Conservation (phyloP, 306 rosid genomes). For the Phaseolus lunatus region DNA sequence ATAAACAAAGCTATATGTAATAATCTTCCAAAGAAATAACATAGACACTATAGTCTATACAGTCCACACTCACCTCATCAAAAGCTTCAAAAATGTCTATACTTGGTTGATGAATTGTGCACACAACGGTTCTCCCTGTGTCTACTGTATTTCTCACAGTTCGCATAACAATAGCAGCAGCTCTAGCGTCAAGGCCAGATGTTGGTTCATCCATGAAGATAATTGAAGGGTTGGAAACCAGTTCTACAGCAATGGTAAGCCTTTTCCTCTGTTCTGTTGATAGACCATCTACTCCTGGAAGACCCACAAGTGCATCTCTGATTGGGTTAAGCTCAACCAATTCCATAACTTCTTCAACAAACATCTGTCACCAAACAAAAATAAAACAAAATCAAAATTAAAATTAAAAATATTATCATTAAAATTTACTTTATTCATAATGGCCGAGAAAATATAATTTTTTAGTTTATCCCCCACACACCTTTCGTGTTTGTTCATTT, state of each 20-base stretch:
- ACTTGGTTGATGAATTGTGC: constrained; percentile 57
- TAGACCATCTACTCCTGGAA: constrained; percentile 58
- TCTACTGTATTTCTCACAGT: constrained; percentile 48
- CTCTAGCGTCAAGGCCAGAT: constrained; percentile 55
- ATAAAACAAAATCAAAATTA: not conserved
- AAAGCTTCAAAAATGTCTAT: constrained; percentile 55
- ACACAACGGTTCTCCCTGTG: constrained; percentile 53
- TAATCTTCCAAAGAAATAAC: not conserved
- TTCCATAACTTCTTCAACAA: constrained; percentile 65
- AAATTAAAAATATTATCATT: not conserved
- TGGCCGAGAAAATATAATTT: not conserved
- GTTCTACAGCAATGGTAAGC: constrained; percentile 66
- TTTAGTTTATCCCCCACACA: not conserved
- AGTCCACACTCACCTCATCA: constrained; percentile 48
- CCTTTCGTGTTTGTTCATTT: constrained; percentile 42
- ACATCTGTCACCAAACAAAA: constrained; percentile 47
- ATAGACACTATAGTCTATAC: not conserved
- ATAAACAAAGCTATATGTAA: not conserved
- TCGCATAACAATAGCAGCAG: constrained; percentile 53
- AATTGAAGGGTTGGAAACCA: constrained; percentile 58
- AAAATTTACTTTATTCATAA: not conserved
- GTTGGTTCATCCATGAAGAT: constrained; percentile 60
- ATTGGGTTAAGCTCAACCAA: constrained; percentile 61
- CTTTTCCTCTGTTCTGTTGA: constrained; percentile 68
- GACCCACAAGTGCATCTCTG: constrained; percentile 62